Base-by-base conservation (phyloP, 2,329 filamentous ascomycete species). In the Epichloe gansuensis region DNA sequence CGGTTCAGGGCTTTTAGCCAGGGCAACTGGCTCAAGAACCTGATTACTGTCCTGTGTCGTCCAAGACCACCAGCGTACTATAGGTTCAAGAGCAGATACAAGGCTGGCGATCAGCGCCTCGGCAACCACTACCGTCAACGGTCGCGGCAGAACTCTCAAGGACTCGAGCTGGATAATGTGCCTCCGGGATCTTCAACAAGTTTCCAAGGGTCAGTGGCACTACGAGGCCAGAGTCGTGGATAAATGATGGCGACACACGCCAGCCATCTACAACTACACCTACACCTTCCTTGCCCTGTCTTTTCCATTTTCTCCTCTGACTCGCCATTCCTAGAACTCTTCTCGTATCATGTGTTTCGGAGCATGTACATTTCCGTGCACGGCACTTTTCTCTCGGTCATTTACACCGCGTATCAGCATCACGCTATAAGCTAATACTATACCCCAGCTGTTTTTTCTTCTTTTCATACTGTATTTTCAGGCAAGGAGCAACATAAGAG, bases 1-100 rank as follows among this genome's bases (percentile, higher is more conserved):
- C 82, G 93, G 12, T 94, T 95, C 68, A 77, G 90, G 43, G 89
- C 93, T 1, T 98, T 95, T 61, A 90, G 82, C 2, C 89, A 94
- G 63, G 84, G 82, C 38, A 85, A 74, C 58, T 72, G 85, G 47
- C 67, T 85, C 61, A 84, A 77, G 61, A 98, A 98, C 67, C 89
- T 87, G 78, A 68, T 87, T 39, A 78, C 83, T 7, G 89, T 96
- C 12, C 74, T 97, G 48, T 84, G 83, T 59, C 82, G 91, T 47
- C 90, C 93, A 12, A 79, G 90, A 21, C 83, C 89, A 21, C 90
- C 91, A 7, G 91, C 87, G 0, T 97, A 96, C 66, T 81, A 96
- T 63, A 79, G 80, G 55, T 95, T 97, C 74, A 96, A 95, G 71
- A 72, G 72, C 43, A 71, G 73, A 51, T 91, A 93, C 60, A 72